Percentiles rank a stretch among this genome's conserved stretches.
These are phyloP conservation scores for Hypoxylon trugodes DNA, from an alignment of 495 filamentous ascomycete genomes.

Conservation along the genomic window DNA sequence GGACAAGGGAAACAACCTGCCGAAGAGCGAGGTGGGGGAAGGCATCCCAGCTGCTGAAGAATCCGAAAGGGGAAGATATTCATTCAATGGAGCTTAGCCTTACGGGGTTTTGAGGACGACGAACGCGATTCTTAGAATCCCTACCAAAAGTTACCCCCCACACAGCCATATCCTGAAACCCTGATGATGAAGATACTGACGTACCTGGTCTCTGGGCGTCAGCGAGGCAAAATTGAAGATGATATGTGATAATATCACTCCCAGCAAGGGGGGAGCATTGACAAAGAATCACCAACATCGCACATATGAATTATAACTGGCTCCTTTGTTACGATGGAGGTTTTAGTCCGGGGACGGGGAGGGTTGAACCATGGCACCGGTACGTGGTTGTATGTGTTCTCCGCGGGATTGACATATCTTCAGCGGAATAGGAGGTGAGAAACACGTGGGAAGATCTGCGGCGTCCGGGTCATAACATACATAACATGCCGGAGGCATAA, in stretches of 20 bases:
- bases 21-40: slow-evolving; percentile 10
- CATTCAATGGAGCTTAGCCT: slow-evolving; percentile 12
- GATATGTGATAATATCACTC: neutral
- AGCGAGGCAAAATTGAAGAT: neutral
- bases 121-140: slow-evolving; percentile 5
- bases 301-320: neutral
- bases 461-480: slow-evolving; percentile 6
- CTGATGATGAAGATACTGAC: neutral
- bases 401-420: slow-evolving; percentile 21
- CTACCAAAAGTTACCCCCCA: neutral
- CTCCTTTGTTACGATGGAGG: slow-evolving; percentile 5
- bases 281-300: slow-evolving; percentile 7
- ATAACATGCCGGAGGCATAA: slow-evolving; percentile 9
- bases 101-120: slow-evolving; percentile 21
- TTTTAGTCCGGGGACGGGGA: neutral
- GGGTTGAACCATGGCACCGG: neutral
- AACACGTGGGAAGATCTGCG: slow-evolving; percentile 25
- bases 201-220: neutral
- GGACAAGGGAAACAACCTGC: neutral
- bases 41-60: slow-evolving; percentile 15
- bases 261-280: neutral
- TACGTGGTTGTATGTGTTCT: slow-evolving; percentile 4
- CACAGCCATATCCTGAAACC: slow-evolving; percentile 8
- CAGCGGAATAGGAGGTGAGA: slow-evolving; percentile 17
- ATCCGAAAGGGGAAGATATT: slow-evolving; percentile 20